Percentiles rank a stretch among this genome's conserved stretches.
Evolutionary conservation across 2,329 filamentous ascomycete species (phyloP).

Genomic region (Alternaria rosae): DNA sequence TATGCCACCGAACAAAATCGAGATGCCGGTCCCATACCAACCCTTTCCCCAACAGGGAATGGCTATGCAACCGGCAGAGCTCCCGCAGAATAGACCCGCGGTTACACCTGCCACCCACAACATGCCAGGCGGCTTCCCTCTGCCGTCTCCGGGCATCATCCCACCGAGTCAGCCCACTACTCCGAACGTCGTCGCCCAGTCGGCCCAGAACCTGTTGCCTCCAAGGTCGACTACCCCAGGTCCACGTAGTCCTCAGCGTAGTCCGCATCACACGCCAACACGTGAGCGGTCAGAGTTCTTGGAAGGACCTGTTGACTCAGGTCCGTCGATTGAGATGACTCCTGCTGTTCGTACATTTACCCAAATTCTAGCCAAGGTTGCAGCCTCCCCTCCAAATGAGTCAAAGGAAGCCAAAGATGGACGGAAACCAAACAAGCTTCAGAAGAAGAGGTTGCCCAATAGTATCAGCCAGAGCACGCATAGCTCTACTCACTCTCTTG

Average conservation of each 20-base stretch:
- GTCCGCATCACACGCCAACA: conserved; percentile 38
- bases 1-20: conserved; percentile 31
- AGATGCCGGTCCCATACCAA: conserved; percentile 31
- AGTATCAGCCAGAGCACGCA: conserved; percentile 86
- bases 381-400: conserved; percentile 68
- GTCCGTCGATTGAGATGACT: conserved; percentile 29
- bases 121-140: conserved; percentile 68
- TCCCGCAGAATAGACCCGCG: conserved; percentile 32
- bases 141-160: conserved; percentile 55
- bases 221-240: conserved; percentile 22
- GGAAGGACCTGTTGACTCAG: conserved; percentile 41
- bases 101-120: conserved; percentile 37
- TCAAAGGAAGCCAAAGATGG: conserved; percentile 42
- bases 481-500: conserved; percentile 84
- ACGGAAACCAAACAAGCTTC: conserved; percentile 86
- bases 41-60: conserved; percentile 1
- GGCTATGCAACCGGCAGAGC: background rate
- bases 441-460: conserved; percentile 79
- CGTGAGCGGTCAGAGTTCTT: conserved; percentile 45
- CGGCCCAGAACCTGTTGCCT: conserved; percentile 29
- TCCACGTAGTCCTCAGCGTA: conserved; percentile 19
- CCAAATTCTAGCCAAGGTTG: conserved; percentile 45
- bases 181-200: conserved; percentile 34
- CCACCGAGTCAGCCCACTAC: conserved; percentile 51
- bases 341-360: conserved; percentile 47